Conservation (phyloP, 2,329 filamentous ascomycete genomes). For the Ceratocystis lukuohia region DNA sequence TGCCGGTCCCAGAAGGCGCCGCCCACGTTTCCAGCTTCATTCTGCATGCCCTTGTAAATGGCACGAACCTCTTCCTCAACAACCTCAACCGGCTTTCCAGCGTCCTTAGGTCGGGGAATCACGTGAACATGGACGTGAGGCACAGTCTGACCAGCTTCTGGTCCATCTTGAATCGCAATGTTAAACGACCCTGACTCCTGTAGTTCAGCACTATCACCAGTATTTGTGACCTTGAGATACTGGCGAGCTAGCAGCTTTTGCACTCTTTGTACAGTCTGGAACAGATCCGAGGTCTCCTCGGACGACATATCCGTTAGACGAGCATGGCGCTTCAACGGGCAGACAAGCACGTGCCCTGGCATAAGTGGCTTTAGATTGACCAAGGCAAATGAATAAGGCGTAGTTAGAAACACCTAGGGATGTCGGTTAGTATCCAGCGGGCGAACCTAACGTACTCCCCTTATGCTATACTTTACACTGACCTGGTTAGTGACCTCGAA, state of each 20-base stretch:
- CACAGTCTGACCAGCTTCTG: conserved; percentile 83
- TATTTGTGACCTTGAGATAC: conserved; percentile 32
- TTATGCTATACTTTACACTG: conserved; percentile 13
- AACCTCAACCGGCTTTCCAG: conserved; percentile 27
- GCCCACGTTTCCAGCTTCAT: conserved; percentile 72
- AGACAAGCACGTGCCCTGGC: conserved; percentile 85
- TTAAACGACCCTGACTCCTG: conserved; percentile 63
- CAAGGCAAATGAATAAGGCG: conserved; percentile 67
- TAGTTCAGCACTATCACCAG: conserved; percentile 26
- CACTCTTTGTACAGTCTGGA: conserved; percentile 71
- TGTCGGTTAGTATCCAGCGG: not conserved
- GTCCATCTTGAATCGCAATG: conserved; percentile 87
- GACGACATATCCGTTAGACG: conserved; percentile 62
- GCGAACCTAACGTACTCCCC: not conserved
- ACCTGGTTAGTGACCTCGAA: conserved; percentile 67
- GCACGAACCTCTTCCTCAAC: conserved; percentile 45
- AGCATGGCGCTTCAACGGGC: conserved; percentile 51
- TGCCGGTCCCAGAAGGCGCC: conserved; percentile 48
- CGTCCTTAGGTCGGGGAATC: conserved; percentile 56
- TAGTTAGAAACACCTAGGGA: conserved; percentile 70
- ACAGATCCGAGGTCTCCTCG: conserved; percentile 66
- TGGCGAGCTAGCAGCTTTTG: conserved; percentile 56
- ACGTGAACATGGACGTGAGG: conserved; percentile 88
- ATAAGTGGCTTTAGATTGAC: conserved; percentile 93
- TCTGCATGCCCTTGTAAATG: conserved; percentile 72